Evolutionary conservation across 192 early-diverging fungal species (phyloP).

Genomic region (Coemansia sp.): DNA sequence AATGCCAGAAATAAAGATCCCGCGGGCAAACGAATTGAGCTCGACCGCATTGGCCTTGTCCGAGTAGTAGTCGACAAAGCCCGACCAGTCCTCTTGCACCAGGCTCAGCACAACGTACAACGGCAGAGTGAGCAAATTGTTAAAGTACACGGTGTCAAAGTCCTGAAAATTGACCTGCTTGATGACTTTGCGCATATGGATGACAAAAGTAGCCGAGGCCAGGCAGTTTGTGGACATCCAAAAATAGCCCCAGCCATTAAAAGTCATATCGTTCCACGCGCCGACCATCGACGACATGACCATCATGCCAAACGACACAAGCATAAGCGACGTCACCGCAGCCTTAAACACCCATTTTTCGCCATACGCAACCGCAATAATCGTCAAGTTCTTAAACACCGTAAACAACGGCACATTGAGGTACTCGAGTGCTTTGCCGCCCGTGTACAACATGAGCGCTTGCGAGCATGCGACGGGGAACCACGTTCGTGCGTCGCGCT

Average conservation of each 20-base stretch:
- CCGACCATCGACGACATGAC: conserved; percentile 85
- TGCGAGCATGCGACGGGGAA: conserved; percentile 82
- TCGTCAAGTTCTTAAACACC: conserved; percentile 98
- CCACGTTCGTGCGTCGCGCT: conserved; percentile 69
- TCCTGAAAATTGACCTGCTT: conserved; percentile 92
- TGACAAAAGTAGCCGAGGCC: conserved; percentile 80
- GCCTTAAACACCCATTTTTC: conserved; percentile 86
- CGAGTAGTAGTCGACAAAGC: conserved; percentile 46
- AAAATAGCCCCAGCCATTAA: conserved; percentile 64
- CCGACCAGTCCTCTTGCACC: conserved; percentile 68
- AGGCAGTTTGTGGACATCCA: conserved; percentile 96
- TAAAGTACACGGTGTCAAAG: conserved; percentile 98
- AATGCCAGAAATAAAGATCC: conserved; percentile 76
- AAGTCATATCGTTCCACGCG: conserved; percentile 73
- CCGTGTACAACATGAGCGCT: conserved; percentile 96
- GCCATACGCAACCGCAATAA: conserved; percentile 93
- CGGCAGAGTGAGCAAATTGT: conserved; percentile 89
- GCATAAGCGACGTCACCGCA: conserved; percentile 76
- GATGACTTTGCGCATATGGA: conserved; percentile 90
- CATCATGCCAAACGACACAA: conserved; percentile 82
- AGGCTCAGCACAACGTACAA: conserved; percentile 69
- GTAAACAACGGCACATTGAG: conserved; percentile 94
- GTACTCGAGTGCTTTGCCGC: conserved; percentile 90
- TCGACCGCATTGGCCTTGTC: conserved; percentile 56
- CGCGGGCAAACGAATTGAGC: conserved; percentile 64